These are phyloP conservation scores for Mycena chlorophos DNA, from an alignment of 768 basidiomycete genomes.

Conservation along the genomic window DNA sequence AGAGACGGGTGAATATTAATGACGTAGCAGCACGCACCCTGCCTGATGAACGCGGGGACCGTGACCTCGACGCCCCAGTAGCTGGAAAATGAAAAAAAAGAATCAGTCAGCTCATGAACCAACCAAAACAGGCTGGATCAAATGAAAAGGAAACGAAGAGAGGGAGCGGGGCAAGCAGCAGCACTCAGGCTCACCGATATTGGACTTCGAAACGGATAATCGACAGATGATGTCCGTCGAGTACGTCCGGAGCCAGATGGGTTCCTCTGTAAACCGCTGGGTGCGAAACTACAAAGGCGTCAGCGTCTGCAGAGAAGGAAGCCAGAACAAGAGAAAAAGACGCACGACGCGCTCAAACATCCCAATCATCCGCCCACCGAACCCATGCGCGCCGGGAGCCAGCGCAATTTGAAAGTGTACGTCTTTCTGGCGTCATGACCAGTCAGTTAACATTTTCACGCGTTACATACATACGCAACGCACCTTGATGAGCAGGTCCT, in stretches of 20 bases:
- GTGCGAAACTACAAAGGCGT: slow-evolving; percentile 5
- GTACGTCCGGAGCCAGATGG: slow-evolving; percentile 18
- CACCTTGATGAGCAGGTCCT: slow-evolving; percentile 16
- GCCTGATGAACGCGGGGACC: too few species aligned
- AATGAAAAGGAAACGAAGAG: not conserved
- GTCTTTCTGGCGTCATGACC: slow-evolving; percentile 5
- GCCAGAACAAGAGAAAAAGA: not conserved
- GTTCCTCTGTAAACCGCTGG: slow-evolving; percentile 18
- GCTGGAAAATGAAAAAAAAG: too few species aligned
- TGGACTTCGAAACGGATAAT: slow-evolving; percentile 3
- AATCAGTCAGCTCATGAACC: not conserved
- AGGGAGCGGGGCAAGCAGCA: not conserved
- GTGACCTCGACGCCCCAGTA: too few species aligned
- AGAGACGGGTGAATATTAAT: too few species aligned
- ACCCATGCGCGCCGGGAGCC: slow-evolving; percentile 5
- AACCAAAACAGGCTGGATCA: not conserved
- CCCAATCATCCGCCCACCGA: slow-evolving; percentile 7
- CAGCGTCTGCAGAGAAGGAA: not conserved
- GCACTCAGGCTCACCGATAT: not conserved
- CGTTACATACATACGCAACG: not conserved
- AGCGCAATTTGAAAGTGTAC: slow-evolving; percentile 16
- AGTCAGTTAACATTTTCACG: not conserved
- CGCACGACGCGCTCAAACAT: slow-evolving; percentile 19
- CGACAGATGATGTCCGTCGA: slow-evolving; percentile 16
- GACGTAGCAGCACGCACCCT: too few species aligned